These are phyloP conservation scores for Macadamia tetraphylla DNA, from an alignment of 164 flowering plant species.

Conservation along the genomic window DNA sequence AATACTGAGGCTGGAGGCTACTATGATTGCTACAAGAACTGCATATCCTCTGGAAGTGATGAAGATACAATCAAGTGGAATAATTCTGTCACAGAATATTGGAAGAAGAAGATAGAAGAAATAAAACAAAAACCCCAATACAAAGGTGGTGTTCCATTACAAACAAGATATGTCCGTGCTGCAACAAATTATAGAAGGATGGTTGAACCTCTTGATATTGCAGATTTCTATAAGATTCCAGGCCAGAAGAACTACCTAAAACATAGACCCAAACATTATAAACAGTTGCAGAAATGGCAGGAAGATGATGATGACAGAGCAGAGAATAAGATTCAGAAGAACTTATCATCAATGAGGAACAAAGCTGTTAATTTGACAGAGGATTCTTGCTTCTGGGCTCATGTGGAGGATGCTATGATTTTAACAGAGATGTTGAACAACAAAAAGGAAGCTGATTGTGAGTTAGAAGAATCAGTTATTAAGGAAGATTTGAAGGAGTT, in stretches of 20 bases:
- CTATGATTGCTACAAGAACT: no score
- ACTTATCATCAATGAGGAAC: neutral
- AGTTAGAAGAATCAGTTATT: no score
- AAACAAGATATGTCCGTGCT: conserved; percentile 22
- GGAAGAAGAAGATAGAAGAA: conserved; percentile 29
- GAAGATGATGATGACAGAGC: conserved; percentile 3
- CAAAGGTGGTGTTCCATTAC: conserved; percentile 19
- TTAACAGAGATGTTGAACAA: conserved; percentile 15
- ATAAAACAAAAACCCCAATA: conserved; percentile 32
- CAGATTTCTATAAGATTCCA: no score
- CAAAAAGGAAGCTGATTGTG: no score
- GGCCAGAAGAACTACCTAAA: no score
- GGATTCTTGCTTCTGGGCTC: conserved; percentile 55
- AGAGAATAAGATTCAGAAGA: neutral
- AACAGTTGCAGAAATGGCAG: no score
- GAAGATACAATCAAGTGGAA: no score
- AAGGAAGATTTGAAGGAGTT: conserved; percentile 7
- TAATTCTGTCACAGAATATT: conserved; percentile 35
- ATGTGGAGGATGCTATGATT: conserved; percentile 41
- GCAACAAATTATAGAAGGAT: conserved; percentile 45
- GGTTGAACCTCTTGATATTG: conserved; percentile 57
- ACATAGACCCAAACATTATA: no score
- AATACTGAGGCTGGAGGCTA: no score
- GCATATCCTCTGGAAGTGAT: no score
- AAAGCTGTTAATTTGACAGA: conserved; percentile 24